These are phyloP conservation scores for Leavenworthia alabamica DNA, from an alignment of 345 rosid genomes.

Conservation along the genomic window DNA sequence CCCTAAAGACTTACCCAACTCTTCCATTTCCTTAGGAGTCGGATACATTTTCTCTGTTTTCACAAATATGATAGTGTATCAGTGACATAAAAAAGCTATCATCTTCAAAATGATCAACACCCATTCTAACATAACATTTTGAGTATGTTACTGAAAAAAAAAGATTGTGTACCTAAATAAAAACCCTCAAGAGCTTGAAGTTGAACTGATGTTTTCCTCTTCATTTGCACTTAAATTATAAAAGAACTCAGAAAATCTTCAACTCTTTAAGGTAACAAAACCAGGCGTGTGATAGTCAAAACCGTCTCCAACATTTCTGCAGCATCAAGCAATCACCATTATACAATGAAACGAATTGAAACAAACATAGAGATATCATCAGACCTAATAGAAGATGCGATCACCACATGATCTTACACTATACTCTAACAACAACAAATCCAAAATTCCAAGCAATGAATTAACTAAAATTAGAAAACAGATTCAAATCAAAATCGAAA, in stretches of 20 bases:
- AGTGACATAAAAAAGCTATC: not conserved
- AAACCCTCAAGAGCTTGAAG: conserved; percentile 60
- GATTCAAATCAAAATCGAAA: not conserved
- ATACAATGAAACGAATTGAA: not conserved
- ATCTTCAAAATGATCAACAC: not conserved
- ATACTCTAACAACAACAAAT: not conserved
- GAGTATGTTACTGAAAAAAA: not conserved
- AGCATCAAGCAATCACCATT: not conserved
- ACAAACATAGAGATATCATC: not conserved
- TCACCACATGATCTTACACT: conserved; percentile 1
- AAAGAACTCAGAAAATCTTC: not conserved
- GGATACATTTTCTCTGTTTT: conserved; percentile 64
- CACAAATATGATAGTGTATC: not conserved
- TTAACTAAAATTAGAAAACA: not conserved
- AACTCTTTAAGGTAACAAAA: not conserved
- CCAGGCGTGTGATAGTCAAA: conserved; percentile 7
- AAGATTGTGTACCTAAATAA: conserved; percentile 43
- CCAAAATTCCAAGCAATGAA: not conserved
- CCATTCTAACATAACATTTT: not conserved
- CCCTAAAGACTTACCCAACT: conserved; percentile 44
- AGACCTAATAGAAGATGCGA: not conserved
- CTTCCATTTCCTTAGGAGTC: conserved; percentile 42
- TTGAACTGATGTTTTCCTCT: conserved; percentile 69
- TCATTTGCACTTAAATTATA: conserved; percentile 31
- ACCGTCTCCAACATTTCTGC: conserved; percentile 28